phyloP scores from a whole-genome alignment of 768 basidiomycete genomes.

The Termitomyces sp. region DNA sequence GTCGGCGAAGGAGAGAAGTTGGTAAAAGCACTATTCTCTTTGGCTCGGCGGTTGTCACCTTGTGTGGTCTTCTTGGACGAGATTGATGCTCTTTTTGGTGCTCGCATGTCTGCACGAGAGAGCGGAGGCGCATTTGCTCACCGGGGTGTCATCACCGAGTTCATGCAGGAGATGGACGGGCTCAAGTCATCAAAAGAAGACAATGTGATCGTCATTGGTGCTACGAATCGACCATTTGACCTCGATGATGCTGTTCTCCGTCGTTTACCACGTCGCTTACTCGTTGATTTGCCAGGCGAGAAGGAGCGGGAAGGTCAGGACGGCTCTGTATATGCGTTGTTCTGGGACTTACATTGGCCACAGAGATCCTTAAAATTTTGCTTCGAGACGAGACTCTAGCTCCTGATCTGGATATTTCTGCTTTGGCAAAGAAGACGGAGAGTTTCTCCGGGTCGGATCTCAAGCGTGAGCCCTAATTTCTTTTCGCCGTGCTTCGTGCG shows the following conservation, averaged over 20 bases:
- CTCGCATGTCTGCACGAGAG: conserved; percentile 72
- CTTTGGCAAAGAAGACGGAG: conserved; percentile 69
- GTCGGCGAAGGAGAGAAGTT: conserved; percentile 89
- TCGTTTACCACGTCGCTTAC: conserved; percentile 78
- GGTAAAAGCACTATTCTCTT: conserved; percentile 83
- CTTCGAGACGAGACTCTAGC: conserved; percentile 76
- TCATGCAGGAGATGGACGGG: conserved; percentile 98
- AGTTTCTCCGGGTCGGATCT: conserved; percentile 93
- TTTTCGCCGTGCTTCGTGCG: conserved; percentile 3
- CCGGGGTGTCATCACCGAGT: conserved; percentile 85
- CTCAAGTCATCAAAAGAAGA: conserved; percentile 76
- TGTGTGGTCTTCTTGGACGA: conserved; percentile 96
- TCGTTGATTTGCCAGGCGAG: conserved; percentile 87
- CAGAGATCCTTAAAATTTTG: conserved; percentile 86
- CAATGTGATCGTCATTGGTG: conserved; percentile 87
- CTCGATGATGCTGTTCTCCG: conserved; percentile 90
- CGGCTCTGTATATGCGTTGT: neutral
- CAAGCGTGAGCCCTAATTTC: conserved; percentile 66
- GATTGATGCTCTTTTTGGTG: conserved; percentile 89
- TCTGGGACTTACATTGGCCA: conserved; percentile 1
- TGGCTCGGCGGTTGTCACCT: conserved; percentile 82
- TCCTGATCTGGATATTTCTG: conserved; percentile 56
- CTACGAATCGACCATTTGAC: conserved; percentile 90
- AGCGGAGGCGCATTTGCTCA: conserved; percentile 81
- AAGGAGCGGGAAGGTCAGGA: conserved; percentile 79